Base-by-base conservation (phyloP, 768 basidiomycete genomes). In the Hericium coralloides region DNA sequence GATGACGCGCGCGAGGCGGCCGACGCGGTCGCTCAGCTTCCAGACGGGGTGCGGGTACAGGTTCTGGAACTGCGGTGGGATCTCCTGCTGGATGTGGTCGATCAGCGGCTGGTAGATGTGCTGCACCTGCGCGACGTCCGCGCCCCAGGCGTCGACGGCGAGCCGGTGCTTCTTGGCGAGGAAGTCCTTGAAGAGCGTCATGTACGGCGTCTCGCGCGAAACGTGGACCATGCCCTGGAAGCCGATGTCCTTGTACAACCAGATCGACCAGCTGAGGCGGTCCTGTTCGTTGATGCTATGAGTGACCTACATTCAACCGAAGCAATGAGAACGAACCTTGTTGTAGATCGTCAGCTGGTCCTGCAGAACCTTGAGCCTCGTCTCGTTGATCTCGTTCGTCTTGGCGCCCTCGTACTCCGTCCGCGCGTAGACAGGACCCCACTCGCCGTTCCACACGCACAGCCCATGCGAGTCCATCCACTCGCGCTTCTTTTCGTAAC, bases 191-290 rank as follows among this genome's bases (percentile, higher is more conserved):
- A 92, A 78, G 52, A 85, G 79, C 52, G 72, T 79, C 76, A 85
- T 84, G 72, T 89, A 92, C 3, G 85, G 76, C 3, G 88, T 83
- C 14, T 83, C 79, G 12, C 73, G 76, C n/a, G 79, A 78, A 63
- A 84, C 75, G 69, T 87, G 80, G 26, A 87, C 84, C 88, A 92
- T 89, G 38, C 89, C 89, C 71, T 89, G 86, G 77, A 85, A 87
- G n/a, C 87, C 87, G 62, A 88, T 86, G 63, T 89, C 86, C 64
- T 87, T 92, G 79, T 88, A 92, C 18, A 90, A 71, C 91, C 91
- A 92, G 73, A 92, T 92, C 0, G 85, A 84, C 89, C 88, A 91
- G 66, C 81, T 83, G 55, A 85, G 68, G 25, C 79, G 80, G 62
- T 82, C 83, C 82, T 84, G 55, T 20, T 31, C 20, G n/a, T 49